A percentile compares a stretch with the other conserved stretches of the same genome.
These are phyloP conservation scores for Capronia coronata DNA, from an alignment of 2,329 filamentous ascomycete genomes.

Conservation along the genomic window DNA sequence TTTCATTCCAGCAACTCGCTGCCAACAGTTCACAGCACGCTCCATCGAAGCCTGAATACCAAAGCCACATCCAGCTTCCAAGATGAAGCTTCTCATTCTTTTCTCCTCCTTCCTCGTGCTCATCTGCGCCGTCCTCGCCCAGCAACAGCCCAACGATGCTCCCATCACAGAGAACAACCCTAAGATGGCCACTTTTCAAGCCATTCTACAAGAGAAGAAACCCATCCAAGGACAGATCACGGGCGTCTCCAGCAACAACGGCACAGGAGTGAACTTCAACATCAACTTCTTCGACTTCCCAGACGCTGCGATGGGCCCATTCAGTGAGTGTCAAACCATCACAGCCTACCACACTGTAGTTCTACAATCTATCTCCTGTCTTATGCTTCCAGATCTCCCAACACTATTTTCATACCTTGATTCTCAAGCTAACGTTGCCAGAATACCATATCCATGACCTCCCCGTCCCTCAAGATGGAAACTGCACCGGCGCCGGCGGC, in stretches of 20 bases:
- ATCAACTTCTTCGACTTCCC: conserved; percentile 56
- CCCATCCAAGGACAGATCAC: conserved; percentile 50
- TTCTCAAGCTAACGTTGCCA: conserved; percentile 30
- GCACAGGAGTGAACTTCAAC: conserved; percentile 51
- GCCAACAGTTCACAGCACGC: too few relatives aligned
- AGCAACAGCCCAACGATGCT: conserved; percentile 43
- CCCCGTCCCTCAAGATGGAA: conserved; percentile 59
- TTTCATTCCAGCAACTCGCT: too few relatives aligned
- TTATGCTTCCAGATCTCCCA: too few relatives aligned
- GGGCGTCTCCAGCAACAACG: conserved; percentile 43
- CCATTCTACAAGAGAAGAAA: conserved; percentile 50
- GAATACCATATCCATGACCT: conserved; percentile 67
- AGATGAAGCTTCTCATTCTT: conserved; percentile 25
- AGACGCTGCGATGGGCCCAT: conserved; percentile 48
- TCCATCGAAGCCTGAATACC: too few relatives aligned
- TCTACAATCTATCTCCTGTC: background rate
- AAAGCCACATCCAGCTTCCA: too few relatives aligned
- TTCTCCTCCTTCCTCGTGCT: conserved; percentile 26
- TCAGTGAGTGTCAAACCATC: conserved; percentile 47
- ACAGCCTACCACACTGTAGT: background rate
- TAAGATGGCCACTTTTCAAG: conserved; percentile 48
- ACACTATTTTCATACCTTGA: background rate
- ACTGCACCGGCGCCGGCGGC: conserved; percentile 61
- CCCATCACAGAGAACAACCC: conserved; percentile 52
- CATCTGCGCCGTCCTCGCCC: conserved; percentile 25